These are phyloP conservation scores for Gossypioides kirkii DNA, from an alignment of 345 rosid genomes.

Conservation along the genomic window DNA sequence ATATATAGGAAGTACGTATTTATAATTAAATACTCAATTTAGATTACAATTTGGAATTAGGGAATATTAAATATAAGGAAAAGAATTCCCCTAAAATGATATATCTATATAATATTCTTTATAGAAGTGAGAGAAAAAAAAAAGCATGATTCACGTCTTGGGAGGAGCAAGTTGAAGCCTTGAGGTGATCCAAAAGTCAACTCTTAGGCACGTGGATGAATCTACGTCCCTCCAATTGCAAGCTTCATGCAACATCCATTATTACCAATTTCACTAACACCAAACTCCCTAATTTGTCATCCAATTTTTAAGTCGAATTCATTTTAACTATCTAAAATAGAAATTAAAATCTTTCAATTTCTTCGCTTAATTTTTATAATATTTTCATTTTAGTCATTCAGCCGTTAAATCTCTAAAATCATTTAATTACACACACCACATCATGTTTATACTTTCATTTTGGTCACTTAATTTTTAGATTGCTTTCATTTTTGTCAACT, in stretches of 20 bases:
- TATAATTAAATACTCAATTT: not conserved
- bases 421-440: too few relatives aligned
- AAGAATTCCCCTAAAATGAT: not conserved
- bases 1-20: not conserved
- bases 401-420: accelerated
- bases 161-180: not conserved
- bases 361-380: too few relatives aligned
- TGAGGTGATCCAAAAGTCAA: not conserved
- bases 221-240: constrained; percentile 20
- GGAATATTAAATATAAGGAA: not conserved
- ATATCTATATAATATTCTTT: not conserved
- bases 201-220: constrained; percentile 16
- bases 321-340: too few relatives aligned
- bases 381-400: accelerated
- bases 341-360: too few relatives aligned
- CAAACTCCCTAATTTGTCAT: not conserved
- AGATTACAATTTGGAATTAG: not conserved
- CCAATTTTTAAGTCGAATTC: too few relatives aligned
- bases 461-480: accelerated
- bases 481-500: too few relatives aligned
- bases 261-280: not conserved
- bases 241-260: constrained; percentile 18
- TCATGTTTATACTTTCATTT: too few relatives aligned
- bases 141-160: constrained; percentile 25
- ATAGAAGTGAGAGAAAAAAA: too few relatives aligned